A percentile compares a stretch with the other conserved stretches of the same genome.
Conservation (phyloP, 2,329 filamentous ascomycete genomes). For the Botrytis fabae region DNA sequence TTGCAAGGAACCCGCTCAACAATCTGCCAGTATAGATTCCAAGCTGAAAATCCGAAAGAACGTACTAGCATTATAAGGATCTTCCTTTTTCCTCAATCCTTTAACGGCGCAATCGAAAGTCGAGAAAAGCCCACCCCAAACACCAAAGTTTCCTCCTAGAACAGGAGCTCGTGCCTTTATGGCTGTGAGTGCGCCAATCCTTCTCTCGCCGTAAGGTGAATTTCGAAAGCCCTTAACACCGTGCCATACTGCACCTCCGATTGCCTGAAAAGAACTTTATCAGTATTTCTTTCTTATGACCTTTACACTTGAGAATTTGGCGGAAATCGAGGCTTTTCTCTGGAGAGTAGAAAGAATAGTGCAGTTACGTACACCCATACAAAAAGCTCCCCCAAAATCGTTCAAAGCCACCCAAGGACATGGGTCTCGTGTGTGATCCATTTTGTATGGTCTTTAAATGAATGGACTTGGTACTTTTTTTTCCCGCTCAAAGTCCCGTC, state of each 20-base stretch:
- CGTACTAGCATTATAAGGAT: slow-evolving; percentile 88
- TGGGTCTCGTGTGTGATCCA: slow-evolving; percentile 96
- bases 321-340: not conserved
- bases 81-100: slow-evolving; percentile 92
- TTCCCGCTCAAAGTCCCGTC: not conserved
- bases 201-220: slow-evolving; percentile 86
- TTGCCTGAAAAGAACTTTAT: slow-evolving; percentile 51
- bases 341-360: slow-evolving; percentile 16
- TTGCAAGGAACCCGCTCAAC: not conserved
- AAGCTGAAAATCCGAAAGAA: not conserved
- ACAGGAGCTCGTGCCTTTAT: slow-evolving; percentile 97
- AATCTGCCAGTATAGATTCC: not conserved
- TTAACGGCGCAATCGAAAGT: slow-evolving; percentile 97
- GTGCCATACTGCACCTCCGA: slow-evolving; percentile 88
- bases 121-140: slow-evolving; percentile 95
- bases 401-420: slow-evolving; percentile 96
- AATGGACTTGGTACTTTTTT: not conserved
- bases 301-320: not conserved
- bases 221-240: slow-evolving; percentile 93
- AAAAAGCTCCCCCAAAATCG: slow-evolving; percentile 96
- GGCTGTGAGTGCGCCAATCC: slow-evolving; percentile 93
- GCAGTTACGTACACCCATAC: slow-evolving; percentile 77
- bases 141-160: slow-evolving; percentile 94
- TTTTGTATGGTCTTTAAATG: slow-evolving; percentile 43
- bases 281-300: slow-evolving; percentile 25